Base-by-base conservation (phyloP, 768 basidiomycete genomes). In the Lactarius akahatsu region DNA sequence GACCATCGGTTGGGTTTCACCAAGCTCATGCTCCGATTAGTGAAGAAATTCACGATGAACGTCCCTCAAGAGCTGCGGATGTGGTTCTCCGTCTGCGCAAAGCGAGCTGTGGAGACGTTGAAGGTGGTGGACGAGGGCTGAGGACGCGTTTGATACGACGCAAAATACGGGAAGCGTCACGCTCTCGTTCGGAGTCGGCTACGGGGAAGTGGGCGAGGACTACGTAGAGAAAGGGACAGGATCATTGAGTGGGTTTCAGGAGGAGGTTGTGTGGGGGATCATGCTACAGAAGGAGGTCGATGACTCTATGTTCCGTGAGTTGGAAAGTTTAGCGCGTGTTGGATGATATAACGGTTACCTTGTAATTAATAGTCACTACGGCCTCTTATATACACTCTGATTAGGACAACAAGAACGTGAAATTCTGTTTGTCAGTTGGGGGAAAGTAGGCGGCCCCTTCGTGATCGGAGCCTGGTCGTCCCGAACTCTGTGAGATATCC, bases 111-210 rank as follows among this genome's bases (percentile, higher is more conserved):
- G 40, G 92, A 94, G 75, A 81, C 89, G 3, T 80, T 92, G 82
- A 92, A 91, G 74, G 77, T 91, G 41, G 77, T 94, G 63, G 92
- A 94, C 74, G 89, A 87, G 69, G 86, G 80, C 11, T n/a, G 84
- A 85, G 70, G 92, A 94, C 73, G 80, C 84, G 43, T 90, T 91
- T 69, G 91, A 92, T 72, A 84, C 82, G 5, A 80, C 86, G 3
- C 85, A 88, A 69, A 76, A 85, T 23, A 78, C 81, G 20, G 77
- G 78, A 23, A 80, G 80, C 58, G 82, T 91, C 5, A 83, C 85
- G 4, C 80, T 94, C 59, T 81, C 89, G 5, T 94, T 92, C 74
- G 92, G 91, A n/a, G 90, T 94, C 83, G 92, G 90, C 16, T 92
- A 89, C 72, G 85, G 88, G 1, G 92, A 92, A 73, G 81, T 84